phyloP scores from a whole-genome alignment of 2,329 filamentous ascomycete genomes.

The Cordyceps cateniannulata region DNA sequence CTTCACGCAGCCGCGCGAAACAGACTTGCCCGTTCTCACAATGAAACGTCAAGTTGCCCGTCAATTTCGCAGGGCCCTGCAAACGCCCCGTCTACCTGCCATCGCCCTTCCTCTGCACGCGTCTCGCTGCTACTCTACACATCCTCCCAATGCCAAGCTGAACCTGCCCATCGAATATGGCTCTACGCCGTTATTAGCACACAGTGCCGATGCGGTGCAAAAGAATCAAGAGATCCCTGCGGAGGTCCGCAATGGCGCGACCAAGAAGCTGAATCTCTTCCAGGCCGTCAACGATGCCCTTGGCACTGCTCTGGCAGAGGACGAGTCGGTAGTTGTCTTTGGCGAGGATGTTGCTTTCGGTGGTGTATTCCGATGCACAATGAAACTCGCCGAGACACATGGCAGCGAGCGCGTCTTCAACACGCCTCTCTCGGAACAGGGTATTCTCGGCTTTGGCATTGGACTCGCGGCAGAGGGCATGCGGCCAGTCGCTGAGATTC shows the following conservation, averaged over 20 bases:
- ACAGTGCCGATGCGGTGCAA: conserved; percentile 67
- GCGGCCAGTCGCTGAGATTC: conserved; percentile 88
- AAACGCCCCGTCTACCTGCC: conserved; percentile 13
- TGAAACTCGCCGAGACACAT: conserved; percentile 82
- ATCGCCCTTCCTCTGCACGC: conserved; percentile 8
- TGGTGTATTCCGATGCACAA: conserved; percentile 90
- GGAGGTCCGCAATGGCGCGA: conserved; percentile 59
- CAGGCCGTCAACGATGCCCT: conserved; percentile 90
- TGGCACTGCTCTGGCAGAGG: conserved; percentile 70
- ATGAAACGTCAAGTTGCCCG: conserved; percentile 29
- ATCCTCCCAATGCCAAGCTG: conserved; percentile 56
- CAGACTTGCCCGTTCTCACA: conserved; percentile 11
- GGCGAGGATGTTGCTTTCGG: conserved; percentile 97
- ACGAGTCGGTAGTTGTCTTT: conserved; percentile 84
- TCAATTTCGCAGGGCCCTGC: conserved; percentile 24
- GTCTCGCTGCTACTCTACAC: conserved; percentile 43
- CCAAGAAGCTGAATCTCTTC: conserved; percentile 87
- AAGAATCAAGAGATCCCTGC: conserved; percentile 64
- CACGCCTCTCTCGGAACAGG: conserved; percentile 89
- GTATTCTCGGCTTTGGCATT: conserved; percentile 88
- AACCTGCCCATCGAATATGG: conserved; percentile 87
- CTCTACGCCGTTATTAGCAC: conserved; percentile 72
- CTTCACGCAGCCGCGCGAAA: conserved; percentile 5
- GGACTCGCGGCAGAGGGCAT: conserved; percentile 86
- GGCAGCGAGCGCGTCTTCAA: conserved; percentile 91